Base-by-base conservation (phyloP, 352 stramenopile genomes). In the Pythium brachiatum region DNA sequence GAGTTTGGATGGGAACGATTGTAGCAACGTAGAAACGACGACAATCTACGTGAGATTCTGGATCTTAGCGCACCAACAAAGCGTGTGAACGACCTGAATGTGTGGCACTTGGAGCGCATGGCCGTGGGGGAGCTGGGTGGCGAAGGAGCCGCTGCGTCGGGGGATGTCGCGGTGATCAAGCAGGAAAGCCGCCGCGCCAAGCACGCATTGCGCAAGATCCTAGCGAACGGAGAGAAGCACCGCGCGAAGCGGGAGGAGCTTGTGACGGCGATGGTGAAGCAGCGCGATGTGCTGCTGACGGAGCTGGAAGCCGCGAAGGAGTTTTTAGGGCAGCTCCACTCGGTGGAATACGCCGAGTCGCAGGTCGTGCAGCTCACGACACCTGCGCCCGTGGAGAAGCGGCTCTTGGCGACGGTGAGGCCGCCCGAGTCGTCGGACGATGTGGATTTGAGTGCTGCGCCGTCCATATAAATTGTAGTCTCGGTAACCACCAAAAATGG, bases 71-170 rank as follows among this genome's bases (percentile, higher is more conserved):
- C 74, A 9, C 84, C 84, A 0, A 77, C 53, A 2, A 73, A 73
- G 48, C 75, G 84, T 16, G 69, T 93, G 54, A 78, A 78, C 29
- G 80, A 86, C 25, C 64, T 93, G 12, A 90, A 80, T 16, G 77
- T 77, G 16, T 93, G 84, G 84, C 80, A 91, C 68, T 58, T 93
- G 50, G 84, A 93, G 69, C 84, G 84, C 44, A 93, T 93, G 81
- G 84, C 84, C 0, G 81, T 91, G 29, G 81, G 79, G 16, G 84
- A 93, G 66, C 81, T 83, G n/a, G 84, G 73, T 20, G 70, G 77
- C 23, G 70, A 72, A 7, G 46, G 59, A 3, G 58, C 60, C 11
- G 54, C 66, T 2, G 77, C 48, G 32, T 54, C 57, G 9, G 71
- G 56, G 46, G 79, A 93, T 55, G 69, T 87, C 46, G 73, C 77